Percentiles rank a stretch among this genome's conserved stretches.
These are phyloP conservation scores for Podospora australis DNA, from an alignment of 495 filamentous ascomycete species.

Conservation along the genomic window DNA sequence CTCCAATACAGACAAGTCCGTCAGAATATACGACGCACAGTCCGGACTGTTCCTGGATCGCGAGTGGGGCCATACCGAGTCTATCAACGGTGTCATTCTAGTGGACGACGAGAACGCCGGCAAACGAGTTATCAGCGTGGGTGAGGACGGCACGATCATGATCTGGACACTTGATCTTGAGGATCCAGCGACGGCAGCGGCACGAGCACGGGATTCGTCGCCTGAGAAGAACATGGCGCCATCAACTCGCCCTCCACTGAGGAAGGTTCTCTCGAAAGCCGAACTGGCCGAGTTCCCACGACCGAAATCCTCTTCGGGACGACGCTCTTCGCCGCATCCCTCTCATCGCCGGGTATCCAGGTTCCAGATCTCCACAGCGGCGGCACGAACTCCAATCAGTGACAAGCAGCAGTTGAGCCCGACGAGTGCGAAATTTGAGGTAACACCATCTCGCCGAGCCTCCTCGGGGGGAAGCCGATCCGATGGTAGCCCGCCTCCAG, in stretches of 20 bases:
- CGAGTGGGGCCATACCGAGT: slow-evolving; percentile 92
- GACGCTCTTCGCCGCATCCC: slow-evolving; percentile 57
- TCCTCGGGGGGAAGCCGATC: slow-evolving; percentile 32
- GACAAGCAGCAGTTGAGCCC: slow-evolving; percentile 24
- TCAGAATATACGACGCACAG: slow-evolving; percentile 77
- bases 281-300: slow-evolving; percentile 74
- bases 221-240: slow-evolving; percentile 47
- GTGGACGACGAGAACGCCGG: slow-evolving; percentile 51
- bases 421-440: slow-evolving; percentile 22
- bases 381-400: slow-evolving; percentile 29
- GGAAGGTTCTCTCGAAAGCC: slow-evolving; percentile 66
- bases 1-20: slow-evolving; percentile 90
- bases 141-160: slow-evolving; percentile 81
- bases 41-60: slow-evolving; percentile 70
- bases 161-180: slow-evolving; percentile 61
- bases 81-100: slow-evolving; percentile 75
- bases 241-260: slow-evolving; percentile 56
- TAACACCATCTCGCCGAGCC: slow-evolving; percentile 35
- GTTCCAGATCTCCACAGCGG: slow-evolving; percentile 26
- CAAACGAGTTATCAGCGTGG: slow-evolving; percentile 62
- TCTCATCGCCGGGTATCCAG: slow-evolving; percentile 41
- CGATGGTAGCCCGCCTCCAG: slow-evolving; percentile 39
- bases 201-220: slow-evolving; percentile 37
- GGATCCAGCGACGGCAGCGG: slow-evolving; percentile 23
- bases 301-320: slow-evolving; percentile 51